Evolutionary conservation across 176 grass and related monocot genomes (phyloP).

Genomic region (Tuctoria greenei): DNA sequence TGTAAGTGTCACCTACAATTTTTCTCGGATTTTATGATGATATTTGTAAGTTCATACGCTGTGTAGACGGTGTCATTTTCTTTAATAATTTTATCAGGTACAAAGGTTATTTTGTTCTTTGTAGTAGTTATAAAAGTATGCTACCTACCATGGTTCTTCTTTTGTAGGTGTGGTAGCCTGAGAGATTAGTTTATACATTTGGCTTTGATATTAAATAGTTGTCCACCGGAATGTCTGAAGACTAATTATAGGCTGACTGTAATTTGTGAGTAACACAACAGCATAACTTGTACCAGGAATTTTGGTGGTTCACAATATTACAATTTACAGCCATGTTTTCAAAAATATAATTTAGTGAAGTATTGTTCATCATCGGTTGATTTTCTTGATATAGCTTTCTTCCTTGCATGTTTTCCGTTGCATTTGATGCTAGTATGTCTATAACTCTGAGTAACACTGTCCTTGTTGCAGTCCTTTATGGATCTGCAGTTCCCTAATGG

Average conservation of each 20-base stretch:
- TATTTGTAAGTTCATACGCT: slow-evolving; percentile 16
- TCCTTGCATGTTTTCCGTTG: not conserved
- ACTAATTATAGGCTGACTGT: not conserved
- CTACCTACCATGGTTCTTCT: not conserved
- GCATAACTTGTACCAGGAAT: not conserved
- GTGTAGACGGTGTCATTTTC: not conserved
- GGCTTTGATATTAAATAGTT: not conserved
- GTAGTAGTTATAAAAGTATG: not conserved
- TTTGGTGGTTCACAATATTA: not conserved
- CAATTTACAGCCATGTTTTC: not conserved
- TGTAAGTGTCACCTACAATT: slow-evolving; percentile 39
- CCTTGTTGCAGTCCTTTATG: slow-evolving; percentile 78
- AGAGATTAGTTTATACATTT: not conserved
- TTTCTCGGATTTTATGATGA: slow-evolving; percentile 1
- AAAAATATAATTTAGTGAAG: not conserved
- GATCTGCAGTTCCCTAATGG: slow-evolving; percentile 98
- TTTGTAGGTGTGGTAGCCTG: not conserved
- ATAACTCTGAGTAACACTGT: not conserved
- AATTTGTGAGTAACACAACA: not conserved
- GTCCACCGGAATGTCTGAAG: not conserved
- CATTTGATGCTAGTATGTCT: not conserved
- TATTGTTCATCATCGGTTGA: not conserved
- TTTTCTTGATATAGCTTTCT: not conserved
- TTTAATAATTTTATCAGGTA: not conserved
- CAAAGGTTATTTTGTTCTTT: not conserved